These are phyloP conservation scores for Coemansia furcata DNA, from an alignment of 192 early-diverging fungal genomes.

Conservation along the genomic window DNA sequence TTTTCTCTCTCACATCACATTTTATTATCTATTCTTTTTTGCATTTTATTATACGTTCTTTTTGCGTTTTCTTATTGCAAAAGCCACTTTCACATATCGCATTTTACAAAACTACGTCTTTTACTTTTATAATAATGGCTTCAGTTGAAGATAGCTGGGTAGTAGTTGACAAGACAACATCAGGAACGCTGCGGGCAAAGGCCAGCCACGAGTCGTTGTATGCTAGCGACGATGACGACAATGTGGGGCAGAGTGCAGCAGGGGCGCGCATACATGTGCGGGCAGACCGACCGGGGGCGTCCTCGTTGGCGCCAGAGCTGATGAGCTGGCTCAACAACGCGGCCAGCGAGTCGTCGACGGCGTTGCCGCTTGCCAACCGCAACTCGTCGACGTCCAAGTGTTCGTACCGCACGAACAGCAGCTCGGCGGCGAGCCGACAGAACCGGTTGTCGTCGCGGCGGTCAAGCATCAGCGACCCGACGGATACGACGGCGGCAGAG, in stretches of 20 bases:
- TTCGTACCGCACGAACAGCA: slow-evolving; percentile 50
- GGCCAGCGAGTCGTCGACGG: slow-evolving; percentile 34
- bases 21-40: neutral
- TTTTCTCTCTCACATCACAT: neutral
- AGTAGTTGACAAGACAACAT: slow-evolving; percentile 51
- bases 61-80: neutral
- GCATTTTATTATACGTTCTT: neutral
- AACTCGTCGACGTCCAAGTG: slow-evolving; percentile 35
- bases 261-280: slow-evolving; percentile 45
- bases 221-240: slow-evolving; percentile 21
- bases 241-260: neutral
- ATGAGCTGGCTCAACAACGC: slow-evolving; percentile 48
- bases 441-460: slow-evolving; percentile 26
- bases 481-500: neutral
- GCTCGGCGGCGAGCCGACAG: slow-evolving; percentile 45
- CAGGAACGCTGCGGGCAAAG: slow-evolving; percentile 40
- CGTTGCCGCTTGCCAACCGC: slow-evolving; percentile 30
- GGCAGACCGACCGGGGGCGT: neutral
- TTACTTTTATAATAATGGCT: neutral
- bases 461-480: slow-evolving; percentile 22
- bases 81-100: neutral
- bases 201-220: slow-evolving; percentile 51
- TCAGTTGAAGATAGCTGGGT: slow-evolving; percentile 51
- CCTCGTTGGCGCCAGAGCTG: slow-evolving; percentile 39
- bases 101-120: neutral